Percentiles rank a stretch among this genome's conserved stretches.
Conservation (phyloP, 148 eudicot genomes). For the Heliamphora exappendiculata region DNA sequence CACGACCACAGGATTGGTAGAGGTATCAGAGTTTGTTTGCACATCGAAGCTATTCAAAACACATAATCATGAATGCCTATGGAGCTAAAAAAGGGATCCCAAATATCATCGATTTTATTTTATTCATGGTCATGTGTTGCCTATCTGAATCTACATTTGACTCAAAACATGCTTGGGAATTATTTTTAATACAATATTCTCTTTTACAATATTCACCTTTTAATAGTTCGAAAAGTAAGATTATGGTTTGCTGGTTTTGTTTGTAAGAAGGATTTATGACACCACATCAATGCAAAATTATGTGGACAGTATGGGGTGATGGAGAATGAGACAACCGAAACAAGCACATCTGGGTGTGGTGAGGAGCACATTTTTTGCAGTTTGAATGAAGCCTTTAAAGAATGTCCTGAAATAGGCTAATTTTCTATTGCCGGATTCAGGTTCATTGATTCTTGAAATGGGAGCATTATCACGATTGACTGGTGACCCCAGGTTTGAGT, state of each 20-base stretch:
- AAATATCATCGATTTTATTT: background rate
- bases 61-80: background rate
- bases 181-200: background rate
- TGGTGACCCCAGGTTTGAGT: slow-evolving; percentile 76
- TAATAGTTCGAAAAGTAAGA: slow-evolving; percentile 14
- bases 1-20: background rate
- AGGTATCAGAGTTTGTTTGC: background rate
- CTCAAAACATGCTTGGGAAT: background rate
- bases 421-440: slow-evolving; percentile 33
- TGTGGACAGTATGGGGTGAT: slow-evolving; percentile 91
- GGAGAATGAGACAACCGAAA: slow-evolving; percentile 93
- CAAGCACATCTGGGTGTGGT: slow-evolving; percentile 99
- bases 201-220: slow-evolving; percentile 11
- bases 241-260: slow-evolving; percentile 37
- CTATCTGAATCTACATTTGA: background rate
- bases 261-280: slow-evolving; percentile 57
- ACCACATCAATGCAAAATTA: slow-evolving; percentile 47
- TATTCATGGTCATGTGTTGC: background rate
- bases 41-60: background rate
- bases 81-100: background rate
- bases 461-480: slow-evolving; percentile 87
- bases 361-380: slow-evolving; percentile 23
- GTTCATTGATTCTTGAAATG: slow-evolving; percentile 97
- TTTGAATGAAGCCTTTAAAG: slow-evolving; percentile 6
- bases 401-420: slow-evolving; percentile 21